Evolutionary conservation across 305 asterid species (phyloP), one percentile per base, ranked within the genome.

Genomic region (Fraxinus sp.): DNA sequence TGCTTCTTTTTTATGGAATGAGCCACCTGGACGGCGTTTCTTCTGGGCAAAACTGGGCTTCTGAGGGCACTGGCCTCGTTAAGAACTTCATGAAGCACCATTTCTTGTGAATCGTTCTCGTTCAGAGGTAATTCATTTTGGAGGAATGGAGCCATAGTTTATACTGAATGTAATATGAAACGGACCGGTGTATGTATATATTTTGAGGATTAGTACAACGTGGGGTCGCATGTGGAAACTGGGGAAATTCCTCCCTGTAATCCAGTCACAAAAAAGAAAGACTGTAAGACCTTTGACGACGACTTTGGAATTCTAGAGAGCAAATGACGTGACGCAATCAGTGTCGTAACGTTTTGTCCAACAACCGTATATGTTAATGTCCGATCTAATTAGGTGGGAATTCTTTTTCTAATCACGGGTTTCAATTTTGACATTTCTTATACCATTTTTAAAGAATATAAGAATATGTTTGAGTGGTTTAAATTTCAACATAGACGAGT

Each of bases 51-150:
- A 59, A 49, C 52, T 7, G 87, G 13, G 81, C 41, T 6, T 78
- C 7, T 20, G 8, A 88, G 76, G 2, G 87, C 80, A 5, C 72
- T 86, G 4, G 96, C 96, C 82, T 92, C 94, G 18, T 79, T 86
- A 0, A 92, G 88, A 24, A 92, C 77, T 74, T 92, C 89, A 7
- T 85, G 86, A 32, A 92, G 35, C 8, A 92, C 73, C 33, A 85
- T 88, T 83, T 92, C 96, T 79, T 92, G 92, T 0, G 96, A 92
- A 70, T 91, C 96, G 2, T 92, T 91, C 86, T 92, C 96, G 59
- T 91, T 89, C 2, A 92, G 89, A 44, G 96, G 94, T 0, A 88
- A 16, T 7, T 79, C 89, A 28, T 26, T 74, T 64, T 76, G 87
- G 11, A 83, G 71, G 3, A 30, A 0, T 76, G 83, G 79, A 85